Conservation (phyloP, 352 stramenopile species). For the Pythium plurisporium region DNA sequence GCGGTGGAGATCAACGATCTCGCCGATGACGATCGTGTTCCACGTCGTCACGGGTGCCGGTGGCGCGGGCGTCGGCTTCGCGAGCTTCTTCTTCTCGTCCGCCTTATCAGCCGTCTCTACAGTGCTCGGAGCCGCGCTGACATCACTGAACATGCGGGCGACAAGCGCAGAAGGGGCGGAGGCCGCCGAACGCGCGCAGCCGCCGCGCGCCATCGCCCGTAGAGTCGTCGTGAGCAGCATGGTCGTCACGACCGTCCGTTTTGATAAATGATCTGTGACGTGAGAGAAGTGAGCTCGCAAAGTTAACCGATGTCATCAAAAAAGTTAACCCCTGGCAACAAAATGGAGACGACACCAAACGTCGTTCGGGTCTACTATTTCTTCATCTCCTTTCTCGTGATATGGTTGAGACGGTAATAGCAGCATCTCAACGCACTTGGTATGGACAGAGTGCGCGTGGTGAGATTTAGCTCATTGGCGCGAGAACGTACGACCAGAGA, state of each 20-base stretch:
- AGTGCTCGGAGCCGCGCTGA: background rate
- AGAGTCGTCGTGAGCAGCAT: slow-evolving; percentile 3
- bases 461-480: slow-evolving; percentile 41
- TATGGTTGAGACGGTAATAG: background rate
- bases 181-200: background rate
- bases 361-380: background rate
- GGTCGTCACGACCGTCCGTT: slow-evolving; percentile 2
- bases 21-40: slow-evolving; percentile 60
- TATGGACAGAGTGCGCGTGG: too few species aligned
- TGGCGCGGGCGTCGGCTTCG: slow-evolving; percentile 17
- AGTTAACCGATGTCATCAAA: background rate
- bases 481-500: slow-evolving; percentile 87
- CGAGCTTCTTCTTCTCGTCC: slow-evolving; percentile 4
- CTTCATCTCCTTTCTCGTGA: slow-evolving; percentile 3
- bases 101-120: background rate
- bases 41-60: slow-evolving; percentile 45
- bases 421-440: too few species aligned
- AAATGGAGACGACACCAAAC: background rate
- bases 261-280: slow-evolving; percentile 6
- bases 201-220: background rate
- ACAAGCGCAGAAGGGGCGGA: background rate
- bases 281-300: background rate
- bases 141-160: slow-evolving; percentile 17
- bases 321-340: slow-evolving; percentile 14
- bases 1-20: slow-evolving; percentile 54